Base-by-base conservation (phyloP, 257 asterid species). In the Leonotis leonurus region DNA sequence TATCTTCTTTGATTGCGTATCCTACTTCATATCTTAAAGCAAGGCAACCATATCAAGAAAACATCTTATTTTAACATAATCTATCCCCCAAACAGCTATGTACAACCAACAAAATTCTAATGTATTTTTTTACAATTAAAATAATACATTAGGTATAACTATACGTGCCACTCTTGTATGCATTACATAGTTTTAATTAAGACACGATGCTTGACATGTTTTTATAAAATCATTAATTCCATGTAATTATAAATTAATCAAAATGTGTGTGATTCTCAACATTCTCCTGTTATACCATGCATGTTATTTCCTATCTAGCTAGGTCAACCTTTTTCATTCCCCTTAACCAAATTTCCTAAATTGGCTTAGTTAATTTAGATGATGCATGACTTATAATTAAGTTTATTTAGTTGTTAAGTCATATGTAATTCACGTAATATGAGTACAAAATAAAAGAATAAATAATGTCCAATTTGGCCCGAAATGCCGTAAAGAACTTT, bases 231-330 rank as follows among this genome's bases (percentile, higher is more conserved):
- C 71, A 57, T 59, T 68, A 70, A 49, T 57, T 65, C 48, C 18
- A 55, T 48, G 39, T 32, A 49, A 35, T 70, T 56, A 44, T 32
- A 32, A 5, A 32, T 32, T 32, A 32, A 5, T 32, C 46, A 41
- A 70, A 62, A 32, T 58, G 7, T 73, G 64, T 56, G 69, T n/a
- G n/a, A n/a, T n/a, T 49, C 70, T 45, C 69, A 56, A 73, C 78
- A 77, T 73, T 73, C 77, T 64, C 60, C 52, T 30, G 8, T 65
- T 39, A 60, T 64, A 29, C 41, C 79, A 64, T 77, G 75, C 72
- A 64, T 64, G 33, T 60, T 57, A 6, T 54, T 73, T 27, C 51
- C 27, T 10, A n/a, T n/a, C n/a, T n/a, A n/a, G n/a, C n/a, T n/a
- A 44, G 54, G 79, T 73, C 77, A 69, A 69, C 73, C 56, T 68